Base-by-base conservation (phyloP, 2,329 filamentous ascomycete species). In the Cytospora leucostoma region DNA sequence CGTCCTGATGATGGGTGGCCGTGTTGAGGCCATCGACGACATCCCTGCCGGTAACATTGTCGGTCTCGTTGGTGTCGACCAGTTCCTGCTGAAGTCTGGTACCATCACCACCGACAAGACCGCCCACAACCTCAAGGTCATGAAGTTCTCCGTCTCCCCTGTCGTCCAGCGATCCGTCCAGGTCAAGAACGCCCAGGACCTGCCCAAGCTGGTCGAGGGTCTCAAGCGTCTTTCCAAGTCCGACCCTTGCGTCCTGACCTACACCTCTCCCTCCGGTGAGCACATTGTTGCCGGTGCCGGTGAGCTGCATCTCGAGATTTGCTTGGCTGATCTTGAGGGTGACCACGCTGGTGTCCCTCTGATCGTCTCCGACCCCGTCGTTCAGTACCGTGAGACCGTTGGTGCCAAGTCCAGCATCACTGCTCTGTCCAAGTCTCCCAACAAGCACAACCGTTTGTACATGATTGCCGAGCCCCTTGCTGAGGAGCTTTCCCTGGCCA, bases 381-480 rank as follows among this genome's bases (percentile, higher is more conserved):
- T 98, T 76, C 88, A 92, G 79, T 99, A 96, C 89, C 93, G 95
- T 88, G 95, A 99, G 88, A 96, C 94, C 69, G 94, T 99, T 75
- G 80, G 81, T 72, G 85, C 70, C 74, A 88, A 88, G 77, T 98
- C 95, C 62, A 92, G 88, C 87, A 98, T 98, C 75, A 96, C 92
- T 76, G 95, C 95, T 72, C 86, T 99, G 75, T 98, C 95, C 81
- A 99, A 99, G 87, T 99, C 95, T 56, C 95, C 95, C 84, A 99
- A 99, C 91, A 99, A 99, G 92, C 95, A 99, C 91, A 99, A 99
- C 88, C 94, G 95, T 93, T 87, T 99, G 67, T 99, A 98, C 86
- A 89, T 99, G 82, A 87, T 86, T 80, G 95, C 95, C 70, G 83
- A 93, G 82, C 95, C 95, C 73, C 85, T 99, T 62, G 87, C 87